Base-by-base conservation (phyloP, 306 rosid species). In the Acacia confusa region DNA sequence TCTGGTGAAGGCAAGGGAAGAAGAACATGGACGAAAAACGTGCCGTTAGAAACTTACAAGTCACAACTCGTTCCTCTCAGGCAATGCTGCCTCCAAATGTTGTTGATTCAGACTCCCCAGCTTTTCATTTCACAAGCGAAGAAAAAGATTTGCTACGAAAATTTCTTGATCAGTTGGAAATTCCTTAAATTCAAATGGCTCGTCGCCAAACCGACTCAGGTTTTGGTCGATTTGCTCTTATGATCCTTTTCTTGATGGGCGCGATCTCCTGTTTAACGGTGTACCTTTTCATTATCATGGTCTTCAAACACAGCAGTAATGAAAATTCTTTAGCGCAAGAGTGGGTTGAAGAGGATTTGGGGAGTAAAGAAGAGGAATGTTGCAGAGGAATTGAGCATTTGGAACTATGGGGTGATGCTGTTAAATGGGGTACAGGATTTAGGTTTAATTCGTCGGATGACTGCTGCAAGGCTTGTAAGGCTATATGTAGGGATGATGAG, bases 321-420 rank as follows among this genome's bases (percentile, higher is more conserved):
- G 38, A 81, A 0, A 4, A 82, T 7, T 78, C 79, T 70, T 77
- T 89, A 34, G 9, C 30, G 53, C 67, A 84, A 0, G 34, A 38
- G 3, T 53, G 52, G 63, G 69, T 19, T 76, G 78, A 36, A n/a
- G 20, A 44, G 7, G 74, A 34, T 45, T 75, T 77, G 78, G 69
- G 50, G 25, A 38, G 27, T 3, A 17, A 45, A 34, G 74, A 73
- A 63, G 11, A 63, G 53, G 65, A 67, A 25, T 89, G 97, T 63
- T 92, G 95, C 45, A 70, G 84, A 48, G 97, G 97, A 74, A 74
- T 92, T 52, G 80, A 88, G 72, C 90, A 89, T 88, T 85, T 90
- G 87, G 97, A 92, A 83, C 89, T 92, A 0, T 92, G 97, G 97
- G 97, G 97, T 40, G 91, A 88, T 38, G 94, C 93, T 58, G 92